Conservation (phyloP, 1,139 yeast genomes). For the Pneumocystis canis region DNA sequence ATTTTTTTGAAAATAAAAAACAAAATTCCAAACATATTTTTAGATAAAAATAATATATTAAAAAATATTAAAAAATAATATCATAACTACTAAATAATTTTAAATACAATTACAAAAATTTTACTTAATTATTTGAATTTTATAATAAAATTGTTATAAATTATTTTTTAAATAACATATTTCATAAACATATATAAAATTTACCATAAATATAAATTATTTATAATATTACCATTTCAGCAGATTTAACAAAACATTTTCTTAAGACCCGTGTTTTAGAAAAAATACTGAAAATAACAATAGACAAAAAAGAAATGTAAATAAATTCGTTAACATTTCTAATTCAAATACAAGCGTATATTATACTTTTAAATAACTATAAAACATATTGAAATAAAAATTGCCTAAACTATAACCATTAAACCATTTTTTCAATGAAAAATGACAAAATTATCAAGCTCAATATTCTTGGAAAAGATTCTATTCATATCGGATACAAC, state of each 20-base stretch:
- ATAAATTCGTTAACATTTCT: not conserved
- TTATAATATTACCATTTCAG: too few relatives aligned
- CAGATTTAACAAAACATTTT: too few relatives aligned
- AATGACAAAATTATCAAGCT: slow-evolving; percentile 6
- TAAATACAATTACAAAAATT: too few relatives aligned
- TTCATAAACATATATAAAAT: not conserved
- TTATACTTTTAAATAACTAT: not conserved
- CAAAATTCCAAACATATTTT: too few relatives aligned
- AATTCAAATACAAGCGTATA: not conserved
- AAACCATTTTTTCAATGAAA: not conserved
- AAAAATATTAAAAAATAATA: too few relatives aligned
- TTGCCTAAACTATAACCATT: not conserved
- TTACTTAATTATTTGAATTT: not conserved
- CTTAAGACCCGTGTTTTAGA: too few relatives aligned
- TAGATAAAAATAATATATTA: too few relatives aligned
- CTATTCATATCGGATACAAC: slow-evolving; percentile 82
- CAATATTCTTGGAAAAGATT: slow-evolving; percentile 55
- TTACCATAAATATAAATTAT: not conserved
- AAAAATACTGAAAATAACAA: not conserved
- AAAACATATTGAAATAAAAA: not conserved
- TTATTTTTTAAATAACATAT: not conserved
- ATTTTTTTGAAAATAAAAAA: not conserved
- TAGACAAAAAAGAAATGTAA: not conserved
- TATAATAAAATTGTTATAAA: too few relatives aligned
- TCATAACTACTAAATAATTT: too few relatives aligned